Evolutionary conservation across 1,284 basidiomycete genomes (phyloP).

Genomic region (Mycena citricolor): DNA sequence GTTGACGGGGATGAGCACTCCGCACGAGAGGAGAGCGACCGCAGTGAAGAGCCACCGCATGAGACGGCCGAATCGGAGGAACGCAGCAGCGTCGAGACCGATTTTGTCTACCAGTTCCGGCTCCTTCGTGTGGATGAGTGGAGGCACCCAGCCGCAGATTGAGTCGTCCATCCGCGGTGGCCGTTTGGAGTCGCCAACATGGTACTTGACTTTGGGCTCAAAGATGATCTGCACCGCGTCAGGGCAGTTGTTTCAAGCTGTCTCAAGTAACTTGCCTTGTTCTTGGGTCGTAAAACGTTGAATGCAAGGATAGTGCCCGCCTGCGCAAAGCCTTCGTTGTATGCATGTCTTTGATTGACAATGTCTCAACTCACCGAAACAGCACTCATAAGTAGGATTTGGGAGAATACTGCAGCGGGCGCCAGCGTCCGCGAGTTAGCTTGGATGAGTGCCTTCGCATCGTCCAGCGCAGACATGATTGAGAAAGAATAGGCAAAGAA

Average conservation of each 20-base stretch:
- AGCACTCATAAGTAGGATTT: slow-evolving; percentile 45
- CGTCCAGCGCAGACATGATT: slow-evolving; percentile 38
- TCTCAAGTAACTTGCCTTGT: slow-evolving; percentile 51
- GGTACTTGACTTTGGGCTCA: slow-evolving; percentile 77
- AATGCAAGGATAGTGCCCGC: slow-evolving; percentile 56
- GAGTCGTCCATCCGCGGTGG: slow-evolving; percentile 76
- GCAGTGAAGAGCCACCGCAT: slow-evolving; percentile 75
- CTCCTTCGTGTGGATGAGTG: slow-evolving; percentile 83
- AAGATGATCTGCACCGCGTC: slow-evolving; percentile 47
- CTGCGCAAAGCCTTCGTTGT: too few species aligned
- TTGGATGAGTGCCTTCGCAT: slow-evolving; percentile 44
- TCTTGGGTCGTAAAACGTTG: slow-evolving; percentile 66
- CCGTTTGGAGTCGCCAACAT: slow-evolving; percentile 75
- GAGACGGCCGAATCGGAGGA: slow-evolving; percentile 91
- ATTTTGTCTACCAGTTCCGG: slow-evolving; percentile 87
- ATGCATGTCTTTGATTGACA: background rate
- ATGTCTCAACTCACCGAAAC: slow-evolving; percentile 32
- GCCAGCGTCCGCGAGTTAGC: slow-evolving; percentile 37
- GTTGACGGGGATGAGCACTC: slow-evolving; percentile 81
- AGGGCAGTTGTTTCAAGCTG: background rate
- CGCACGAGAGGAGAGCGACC: slow-evolving; percentile 68
- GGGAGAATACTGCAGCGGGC: slow-evolving; percentile 57
- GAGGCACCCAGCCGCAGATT: slow-evolving; percentile 86
- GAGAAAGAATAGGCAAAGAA: background rate
- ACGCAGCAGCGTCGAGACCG: slow-evolving; percentile 91